Base-by-base conservation (phyloP, 1,139 yeast species). In the Hanseniaspora gamundiae region DNA sequence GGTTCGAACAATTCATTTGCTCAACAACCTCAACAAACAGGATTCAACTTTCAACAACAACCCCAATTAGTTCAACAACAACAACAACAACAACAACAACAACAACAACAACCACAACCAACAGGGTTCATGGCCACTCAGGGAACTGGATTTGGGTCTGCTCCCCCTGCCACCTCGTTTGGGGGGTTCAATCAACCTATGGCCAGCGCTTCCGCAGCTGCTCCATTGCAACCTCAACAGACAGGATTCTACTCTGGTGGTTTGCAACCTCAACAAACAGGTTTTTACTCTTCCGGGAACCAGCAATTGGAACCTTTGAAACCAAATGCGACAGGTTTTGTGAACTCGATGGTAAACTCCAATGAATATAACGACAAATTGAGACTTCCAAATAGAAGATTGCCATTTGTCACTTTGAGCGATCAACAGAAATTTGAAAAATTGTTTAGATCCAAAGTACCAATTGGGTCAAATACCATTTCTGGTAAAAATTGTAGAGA, bases 371-470 rank as follows among this genome's bases (percentile, higher is more conserved):
- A 71, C 55, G 59, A 58, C 39, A 64, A 61, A 47, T 44, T 71
- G 49, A 77, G 75, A 54, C 76, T 78, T 49, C 87, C 86, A 20
- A 64, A 64, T 47, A 79, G 80, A 48, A 72, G 96, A 51, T 70
- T 91, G 45, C 80, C 95, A 10, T 91, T 91, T 57, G 76, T 91
- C 51, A 78, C 94, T 3, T 80, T 83, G 17, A 76, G 77, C 36
- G 97, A 87, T 60, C 97, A 91, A 66, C 71, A 72, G 48, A 82
- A 85, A 61, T 91, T 85, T 57, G 94, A 85, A 59, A 78, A 78
- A 53, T 69, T 91, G 51, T 91, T 88, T 59, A 67, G 87, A 49
- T 73, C 84, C 6, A 80, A 85, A 5, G 85, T 86, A 30, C 75
- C 83, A n/a, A 68, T 72, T 31, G 84, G 88, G 19, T 93, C 87